Evolutionary conservation across 164 flowering plant genomes (phyloP).

Genomic region (Nymphaea colorata): DNA sequence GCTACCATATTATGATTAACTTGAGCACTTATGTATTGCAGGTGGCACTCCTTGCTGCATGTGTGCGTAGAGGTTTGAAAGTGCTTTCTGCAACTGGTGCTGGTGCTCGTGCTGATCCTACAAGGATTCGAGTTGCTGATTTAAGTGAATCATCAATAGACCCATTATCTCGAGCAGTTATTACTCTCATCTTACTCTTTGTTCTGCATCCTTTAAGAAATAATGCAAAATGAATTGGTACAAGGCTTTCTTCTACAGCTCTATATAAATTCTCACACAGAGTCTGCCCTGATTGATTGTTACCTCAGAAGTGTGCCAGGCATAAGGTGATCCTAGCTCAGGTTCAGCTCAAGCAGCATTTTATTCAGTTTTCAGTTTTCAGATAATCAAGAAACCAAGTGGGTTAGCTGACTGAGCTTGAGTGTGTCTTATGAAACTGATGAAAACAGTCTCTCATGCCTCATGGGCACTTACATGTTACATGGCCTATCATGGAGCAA

Average conservation of each 20-base stretch:
- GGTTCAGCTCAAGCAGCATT: no score
- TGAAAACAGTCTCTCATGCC: no score
- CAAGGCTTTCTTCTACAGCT: no score
- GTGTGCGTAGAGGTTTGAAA: constrained; percentile 80
- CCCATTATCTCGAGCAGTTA: constrained; percentile 82
- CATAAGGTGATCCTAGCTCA: no score
- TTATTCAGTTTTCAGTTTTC: no score
- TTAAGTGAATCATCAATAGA: constrained; percentile 81
- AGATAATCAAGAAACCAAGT: no score
- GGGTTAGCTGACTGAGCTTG: no score
- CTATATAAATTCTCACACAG: no score
- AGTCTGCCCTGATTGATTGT: not conserved
- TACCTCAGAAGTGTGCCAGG: not conserved
- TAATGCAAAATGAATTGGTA: no score
- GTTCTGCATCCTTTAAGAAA: not conserved
- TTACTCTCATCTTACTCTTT: not conserved
- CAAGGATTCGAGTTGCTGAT: constrained; percentile 94
- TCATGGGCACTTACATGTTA: no score
- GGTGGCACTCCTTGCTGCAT: constrained; percentile 98
- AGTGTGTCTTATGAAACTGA: no score
- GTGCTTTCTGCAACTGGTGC: constrained; percentile 95
- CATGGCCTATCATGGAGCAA: no score
- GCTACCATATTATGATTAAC: not conserved
- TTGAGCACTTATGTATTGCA: constrained; percentile 9
- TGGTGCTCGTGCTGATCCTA: constrained; percentile 98